These are phyloP conservation scores for Apiospora saccharicola DNA, from an alignment of 2,329 filamentous ascomycete genomes.

Conservation along the genomic window DNA sequence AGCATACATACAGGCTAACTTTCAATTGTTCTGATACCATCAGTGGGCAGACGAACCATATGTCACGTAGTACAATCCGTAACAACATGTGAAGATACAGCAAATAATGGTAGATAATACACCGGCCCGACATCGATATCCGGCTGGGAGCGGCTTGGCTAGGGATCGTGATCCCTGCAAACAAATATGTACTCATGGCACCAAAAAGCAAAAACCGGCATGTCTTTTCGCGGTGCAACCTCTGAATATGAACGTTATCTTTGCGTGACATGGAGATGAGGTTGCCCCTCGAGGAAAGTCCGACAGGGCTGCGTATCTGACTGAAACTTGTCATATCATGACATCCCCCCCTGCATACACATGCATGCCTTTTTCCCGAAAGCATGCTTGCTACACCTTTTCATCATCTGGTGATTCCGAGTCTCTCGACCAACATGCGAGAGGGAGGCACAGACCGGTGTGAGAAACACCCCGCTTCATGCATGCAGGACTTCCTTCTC, in stretches of 20 bases:
- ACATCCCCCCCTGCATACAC: background rate
- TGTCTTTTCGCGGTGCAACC: too few relatives aligned
- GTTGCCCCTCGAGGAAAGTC: background rate
- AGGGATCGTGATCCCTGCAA: background rate
- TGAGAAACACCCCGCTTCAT: background rate
- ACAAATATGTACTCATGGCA: background rate
- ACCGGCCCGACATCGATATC: background rate
- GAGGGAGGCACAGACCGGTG: background rate
- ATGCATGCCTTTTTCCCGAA: background rate
- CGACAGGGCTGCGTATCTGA: background rate
- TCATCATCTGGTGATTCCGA: background rate
- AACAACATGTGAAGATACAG: background rate
- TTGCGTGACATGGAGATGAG: background rate
- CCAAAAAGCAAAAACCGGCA: conserved; percentile 3
- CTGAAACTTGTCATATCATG: background rate
- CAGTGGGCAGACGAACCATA: too few relatives aligned
- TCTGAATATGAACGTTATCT: background rate
- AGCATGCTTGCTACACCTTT: background rate
- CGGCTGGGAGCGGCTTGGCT: background rate
- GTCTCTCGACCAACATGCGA: background rate
- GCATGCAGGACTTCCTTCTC: background rate
- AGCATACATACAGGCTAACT: too few relatives aligned
- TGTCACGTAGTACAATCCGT: background rate
- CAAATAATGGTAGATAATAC: too few relatives aligned
- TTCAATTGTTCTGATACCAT: too few relatives aligned